Evolutionary conservation across 352 stramenopile genomes (phyloP), one percentile per base, ranked within the genome.

Genomic region (Globisporangium abappressorium): DNA sequence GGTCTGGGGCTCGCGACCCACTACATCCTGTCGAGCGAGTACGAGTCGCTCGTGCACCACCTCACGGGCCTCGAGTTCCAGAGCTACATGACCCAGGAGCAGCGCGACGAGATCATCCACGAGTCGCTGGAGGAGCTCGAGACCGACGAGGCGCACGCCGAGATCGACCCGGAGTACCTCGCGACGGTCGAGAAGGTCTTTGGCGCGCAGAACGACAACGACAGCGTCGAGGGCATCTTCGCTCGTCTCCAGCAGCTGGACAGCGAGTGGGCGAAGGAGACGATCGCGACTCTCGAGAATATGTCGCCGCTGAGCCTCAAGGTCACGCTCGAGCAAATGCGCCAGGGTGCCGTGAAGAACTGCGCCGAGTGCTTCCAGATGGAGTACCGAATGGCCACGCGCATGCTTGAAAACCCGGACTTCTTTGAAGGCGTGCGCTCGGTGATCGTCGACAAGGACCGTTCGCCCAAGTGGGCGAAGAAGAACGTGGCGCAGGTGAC

Each of bases 361-460:
- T 86, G 97, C 55, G 84, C 82, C 36, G 92, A 98, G 73, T 97
- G 87, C 71, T 94, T 99, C 65, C 78, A 98, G 73, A 98, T 99
- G 93, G 97, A 99, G 77, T 98, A 91, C 79, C 85, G 86, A 38
- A 80, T 94, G 62, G 83, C 85, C 65, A 78, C 80, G 56, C 85
- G 89, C 67, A 95, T 98, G 80, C 85, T 94, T 71, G 83, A 93
- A 60, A 93, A 90, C 66, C 71, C 78, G 15, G 97, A 99, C 76
- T 99, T 99, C 74, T 98, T 97, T 67, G 97, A 99, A 74, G 97
- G 97, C 14, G 95, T 99, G 26, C 89, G 97, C 63, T 93, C 97
- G 38, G 85, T 98, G 55, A 84, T 99, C 56, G 85, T 99, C 9
- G 97, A 99, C 80, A 99, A 98, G 74, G 95, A 99, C 80, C 84